Conservation (phyloP, 805 yeast species). For the Wickerhamomyces tratensis region DNA sequence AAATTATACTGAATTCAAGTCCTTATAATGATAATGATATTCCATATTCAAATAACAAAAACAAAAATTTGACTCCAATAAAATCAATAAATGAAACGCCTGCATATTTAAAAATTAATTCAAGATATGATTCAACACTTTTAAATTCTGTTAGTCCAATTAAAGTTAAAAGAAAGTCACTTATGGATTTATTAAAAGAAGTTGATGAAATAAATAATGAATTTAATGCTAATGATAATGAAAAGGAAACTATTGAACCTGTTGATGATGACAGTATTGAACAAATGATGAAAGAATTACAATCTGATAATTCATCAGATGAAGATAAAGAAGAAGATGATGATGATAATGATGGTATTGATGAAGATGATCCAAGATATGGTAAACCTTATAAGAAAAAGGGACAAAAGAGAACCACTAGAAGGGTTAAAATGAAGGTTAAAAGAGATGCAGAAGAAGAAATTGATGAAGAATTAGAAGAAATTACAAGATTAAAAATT, state of each 20-base stretch:
- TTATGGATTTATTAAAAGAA: neutral
- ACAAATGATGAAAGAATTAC: neutral
- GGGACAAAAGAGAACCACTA: constrained; percentile 24
- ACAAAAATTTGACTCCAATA: constrained; percentile 4
- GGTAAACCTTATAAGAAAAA: constrained; percentile 22
- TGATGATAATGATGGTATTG: constrained; percentile 1
- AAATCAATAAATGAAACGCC: constrained; percentile 26
- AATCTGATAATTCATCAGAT: constrained; percentile 1
- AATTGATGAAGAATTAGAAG: constrained; percentile 21
- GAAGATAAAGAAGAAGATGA: constrained; percentile 13
- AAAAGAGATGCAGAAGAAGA: constrained; percentile 14
- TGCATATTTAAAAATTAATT: constrained; percentile 26
- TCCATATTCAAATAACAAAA: constrained; percentile 3
- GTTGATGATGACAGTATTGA: constrained; percentile 1
- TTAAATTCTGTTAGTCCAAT: neutral
- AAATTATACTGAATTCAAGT: neutral
- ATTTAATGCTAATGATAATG: constrained; percentile 15
- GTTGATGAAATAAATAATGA: constrained; percentile 7
- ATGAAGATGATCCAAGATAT: neutral
- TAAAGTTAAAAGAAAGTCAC: neutral
- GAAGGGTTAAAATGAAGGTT: constrained; percentile 16
- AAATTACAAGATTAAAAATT: constrained; percentile 12
- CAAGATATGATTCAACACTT: neutral
- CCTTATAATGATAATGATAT: constrained; percentile 4
- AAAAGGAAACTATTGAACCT: constrained; percentile 4